Percentiles rank a stretch among this genome's conserved stretches.
phyloP scores from a whole-genome alignment of 2,329 filamentous ascomycete species.

The Aciculosporium take region DNA sequence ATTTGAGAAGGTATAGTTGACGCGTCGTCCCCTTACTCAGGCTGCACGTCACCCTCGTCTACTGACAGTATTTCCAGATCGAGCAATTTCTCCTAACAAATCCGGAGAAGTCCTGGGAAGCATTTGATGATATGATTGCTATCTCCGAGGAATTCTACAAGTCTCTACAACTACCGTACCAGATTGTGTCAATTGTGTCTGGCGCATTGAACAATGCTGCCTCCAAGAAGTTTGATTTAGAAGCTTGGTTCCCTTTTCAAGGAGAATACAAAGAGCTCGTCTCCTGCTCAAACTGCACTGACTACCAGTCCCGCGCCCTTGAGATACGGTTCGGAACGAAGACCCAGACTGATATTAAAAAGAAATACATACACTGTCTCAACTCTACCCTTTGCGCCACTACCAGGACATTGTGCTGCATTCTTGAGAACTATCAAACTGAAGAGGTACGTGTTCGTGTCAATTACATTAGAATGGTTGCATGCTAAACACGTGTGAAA shows the following conservation, averaged over 20 bases:
- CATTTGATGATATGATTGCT: slow-evolving; percentile 84
- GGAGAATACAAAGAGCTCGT: slow-evolving; percentile 98
- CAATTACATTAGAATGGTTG: neutral
- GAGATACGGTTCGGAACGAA: slow-evolving; percentile 88
- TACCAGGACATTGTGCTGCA: slow-evolving; percentile 81
- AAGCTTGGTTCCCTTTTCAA: slow-evolving; percentile 94
- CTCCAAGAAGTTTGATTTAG: slow-evolving; percentile 87
- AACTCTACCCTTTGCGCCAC: slow-evolving; percentile 87
- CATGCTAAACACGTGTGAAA: neutral
- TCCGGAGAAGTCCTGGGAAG: slow-evolving; percentile 82
- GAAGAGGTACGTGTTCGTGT: slow-evolving; percentile 43
- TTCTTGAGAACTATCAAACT: slow-evolving; percentile 94
- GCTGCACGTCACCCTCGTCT: neutral
- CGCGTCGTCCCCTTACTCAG: neutral
- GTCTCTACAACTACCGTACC: slow-evolving; percentile 77
- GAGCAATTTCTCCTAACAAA: slow-evolving; percentile 72
- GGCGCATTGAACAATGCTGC: slow-evolving; percentile 68
- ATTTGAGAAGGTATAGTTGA: slow-evolving; percentile 62
- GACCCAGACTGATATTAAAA: slow-evolving; percentile 66
- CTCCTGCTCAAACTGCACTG: slow-evolving; percentile 93
- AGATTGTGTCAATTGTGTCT: slow-evolving; percentile 88
- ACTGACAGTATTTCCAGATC: slow-evolving; percentile 23
- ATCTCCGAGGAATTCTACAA: slow-evolving; percentile 92
- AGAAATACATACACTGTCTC: slow-evolving; percentile 87
- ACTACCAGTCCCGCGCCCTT: slow-evolving; percentile 88